A percentile compares a stretch with the other conserved stretches of the same genome.
Evolutionary conservation across 2,329 filamentous ascomycete genomes (phyloP).

Genomic region (Fusarium sp.): DNA sequence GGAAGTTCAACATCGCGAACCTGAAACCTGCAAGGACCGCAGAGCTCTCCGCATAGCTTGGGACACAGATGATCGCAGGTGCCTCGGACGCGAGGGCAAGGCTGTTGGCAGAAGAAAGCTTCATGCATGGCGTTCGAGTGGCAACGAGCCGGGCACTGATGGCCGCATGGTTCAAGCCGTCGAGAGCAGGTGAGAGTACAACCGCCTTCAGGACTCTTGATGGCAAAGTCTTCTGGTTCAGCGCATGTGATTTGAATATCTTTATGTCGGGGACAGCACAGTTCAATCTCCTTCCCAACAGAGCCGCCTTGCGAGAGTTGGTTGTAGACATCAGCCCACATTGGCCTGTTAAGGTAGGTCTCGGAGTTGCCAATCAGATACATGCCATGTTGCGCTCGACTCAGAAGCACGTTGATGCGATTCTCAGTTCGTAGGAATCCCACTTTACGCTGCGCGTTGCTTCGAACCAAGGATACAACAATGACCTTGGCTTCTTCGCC

Average conservation of each 20-base stretch:
- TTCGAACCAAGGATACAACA: constrained; percentile 76
- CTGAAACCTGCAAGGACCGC: constrained; percentile 39
- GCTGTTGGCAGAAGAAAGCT: constrained; percentile 57
- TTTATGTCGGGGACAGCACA: constrained; percentile 70
- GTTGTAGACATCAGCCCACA: constrained; percentile 58
- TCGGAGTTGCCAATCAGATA: constrained; percentile 74
- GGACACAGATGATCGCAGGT: constrained; percentile 59
- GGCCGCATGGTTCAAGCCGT: constrained; percentile 59
- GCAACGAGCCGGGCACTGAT: constrained; percentile 57
- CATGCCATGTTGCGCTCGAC: constrained; percentile 74
- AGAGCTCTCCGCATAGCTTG: constrained; percentile 56
- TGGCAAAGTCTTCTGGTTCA: constrained; percentile 66
- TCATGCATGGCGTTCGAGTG: constrained; percentile 60
- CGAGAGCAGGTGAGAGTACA: constrained; percentile 62
- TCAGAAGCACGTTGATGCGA: constrained; percentile 75
- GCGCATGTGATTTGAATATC: constrained; percentile 61
- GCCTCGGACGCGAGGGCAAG: constrained; percentile 55
- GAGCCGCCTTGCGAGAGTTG: constrained; percentile 45
- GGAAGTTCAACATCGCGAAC: constrained; percentile 27
- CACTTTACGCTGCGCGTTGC: constrained; percentile 67
- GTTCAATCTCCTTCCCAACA: constrained; percentile 62
- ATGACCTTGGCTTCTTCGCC: constrained; percentile 81
- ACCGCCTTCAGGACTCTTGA: constrained; percentile 70
- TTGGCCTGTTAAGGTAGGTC: constrained; percentile 65
- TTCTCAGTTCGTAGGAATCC: constrained; percentile 77